Percentiles rank a stretch among this genome's conserved stretches.
Evolutionary conservation across 208 protist species (phyloP).

Genomic region (Lotmaria passim): DNA sequence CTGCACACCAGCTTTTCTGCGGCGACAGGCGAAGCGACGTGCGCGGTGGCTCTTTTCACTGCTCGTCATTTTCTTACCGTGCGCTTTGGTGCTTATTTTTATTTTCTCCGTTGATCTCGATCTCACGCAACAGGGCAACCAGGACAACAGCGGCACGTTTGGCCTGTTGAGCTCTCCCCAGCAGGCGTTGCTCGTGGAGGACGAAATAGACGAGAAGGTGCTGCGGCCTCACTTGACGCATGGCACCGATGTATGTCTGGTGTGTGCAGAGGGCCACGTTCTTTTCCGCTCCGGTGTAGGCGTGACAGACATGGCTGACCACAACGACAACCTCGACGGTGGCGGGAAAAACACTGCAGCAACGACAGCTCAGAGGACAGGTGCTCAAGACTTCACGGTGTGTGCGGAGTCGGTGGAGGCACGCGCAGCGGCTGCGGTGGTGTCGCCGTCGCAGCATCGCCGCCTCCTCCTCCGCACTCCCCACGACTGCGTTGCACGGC

Average conservation of each 20-base stretch:
- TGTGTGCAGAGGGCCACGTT: slow-evolving; percentile 22
- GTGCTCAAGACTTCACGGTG: slow-evolving; percentile 7
- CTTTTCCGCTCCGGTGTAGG: not conserved
- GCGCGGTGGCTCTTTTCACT: not conserved
- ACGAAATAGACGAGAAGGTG: not conserved
- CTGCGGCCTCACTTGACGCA: not conserved
- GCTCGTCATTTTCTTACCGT: not conserved
- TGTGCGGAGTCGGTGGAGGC: slow-evolving; percentile 10
- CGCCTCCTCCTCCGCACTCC: slow-evolving; percentile 1
- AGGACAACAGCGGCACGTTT: not conserved
- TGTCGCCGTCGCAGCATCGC: not conserved
- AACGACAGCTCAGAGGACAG: too few species aligned
- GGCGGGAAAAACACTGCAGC: too few species aligned
- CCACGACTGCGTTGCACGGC: slow-evolving; percentile 19
- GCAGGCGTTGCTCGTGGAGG: slow-evolving; percentile 1
- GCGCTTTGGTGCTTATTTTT: not conserved
- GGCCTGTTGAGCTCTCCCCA: not conserved
- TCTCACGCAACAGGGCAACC: not conserved
- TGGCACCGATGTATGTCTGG: not conserved
- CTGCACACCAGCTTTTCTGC: not conserved
- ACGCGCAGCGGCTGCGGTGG: not conserved
- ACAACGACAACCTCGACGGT: too few species aligned
- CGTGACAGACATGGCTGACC: too few species aligned
- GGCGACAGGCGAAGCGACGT: not conserved
- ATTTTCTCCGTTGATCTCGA: not conserved